Evolutionary conservation across 2,329 filamentous ascomycete genomes (phyloP).

Genomic region (Epichloe sibirici): DNA sequence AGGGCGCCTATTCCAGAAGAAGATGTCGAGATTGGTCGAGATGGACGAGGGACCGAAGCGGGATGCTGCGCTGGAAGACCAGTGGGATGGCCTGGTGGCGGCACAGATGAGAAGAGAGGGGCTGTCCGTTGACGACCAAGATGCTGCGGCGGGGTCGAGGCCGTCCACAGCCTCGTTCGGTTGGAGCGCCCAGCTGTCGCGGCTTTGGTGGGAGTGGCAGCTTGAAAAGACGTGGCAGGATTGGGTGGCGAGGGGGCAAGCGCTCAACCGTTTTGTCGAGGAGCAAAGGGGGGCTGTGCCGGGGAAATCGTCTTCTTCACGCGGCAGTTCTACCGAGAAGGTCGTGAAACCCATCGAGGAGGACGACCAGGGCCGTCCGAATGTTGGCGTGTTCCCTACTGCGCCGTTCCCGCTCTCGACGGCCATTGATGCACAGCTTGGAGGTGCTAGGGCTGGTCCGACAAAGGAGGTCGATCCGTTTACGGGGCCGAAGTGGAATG

Average conservation of each 20-base stretch:
- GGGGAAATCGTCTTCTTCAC: conserved; percentile 5
- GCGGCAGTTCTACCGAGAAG: background rate
- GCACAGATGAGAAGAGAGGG: conserved; percentile 11
- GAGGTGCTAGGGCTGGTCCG: background rate
- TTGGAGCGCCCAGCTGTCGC: conserved; percentile 18
- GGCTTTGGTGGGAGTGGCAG: conserved; percentile 19
- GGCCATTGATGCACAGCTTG: conserved; percentile 1
- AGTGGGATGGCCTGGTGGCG: conserved; percentile 32
- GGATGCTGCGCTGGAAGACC: conserved; percentile 29
- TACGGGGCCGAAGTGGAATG: conserved; percentile 2
- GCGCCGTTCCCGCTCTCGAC: background rate
- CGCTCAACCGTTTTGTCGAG: conserved; percentile 28
- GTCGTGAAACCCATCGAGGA: background rate
- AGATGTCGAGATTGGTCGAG: conserved; percentile 24
- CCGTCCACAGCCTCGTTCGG: conserved; percentile 15
- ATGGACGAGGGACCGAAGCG: conserved; percentile 25
- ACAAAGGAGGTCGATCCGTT: conserved; percentile 4
- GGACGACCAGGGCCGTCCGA: background rate
- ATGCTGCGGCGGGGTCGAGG: background rate
- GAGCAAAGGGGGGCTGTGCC: conserved; percentile 21
- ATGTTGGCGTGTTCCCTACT: conserved; percentile 3
- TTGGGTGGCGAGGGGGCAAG: conserved; percentile 27
- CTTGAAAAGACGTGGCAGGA: conserved; percentile 24
- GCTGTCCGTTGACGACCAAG: background rate
- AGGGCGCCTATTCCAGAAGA: conserved; percentile 28